Percentiles rank a stretch among this genome's conserved stretches.
These are phyloP conservation scores for Dendryphion nanum DNA, from an alignment of 2,329 filamentous ascomycete species.

Conservation along the genomic window DNA sequence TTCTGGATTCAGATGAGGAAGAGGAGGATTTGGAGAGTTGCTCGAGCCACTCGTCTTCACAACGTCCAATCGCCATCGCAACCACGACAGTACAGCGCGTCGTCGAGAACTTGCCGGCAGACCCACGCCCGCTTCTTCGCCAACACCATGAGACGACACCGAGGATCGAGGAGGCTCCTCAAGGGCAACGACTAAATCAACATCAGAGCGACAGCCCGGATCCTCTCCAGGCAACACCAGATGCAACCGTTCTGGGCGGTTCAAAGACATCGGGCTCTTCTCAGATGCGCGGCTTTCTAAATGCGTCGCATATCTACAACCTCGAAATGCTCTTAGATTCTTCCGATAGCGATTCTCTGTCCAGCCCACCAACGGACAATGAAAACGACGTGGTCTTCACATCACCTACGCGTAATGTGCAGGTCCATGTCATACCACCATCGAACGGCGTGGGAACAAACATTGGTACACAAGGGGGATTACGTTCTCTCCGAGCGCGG, in stretches of 20 bases:
- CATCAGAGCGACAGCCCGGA: conserved; percentile 29
- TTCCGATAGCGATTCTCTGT: conserved; percentile 24
- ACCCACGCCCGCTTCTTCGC: too few relatives aligned
- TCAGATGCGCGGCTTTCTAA: conserved; percentile 7
- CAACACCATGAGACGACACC: too few relatives aligned
- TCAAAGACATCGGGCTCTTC: conserved; percentile 3
- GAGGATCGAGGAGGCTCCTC: background rate
- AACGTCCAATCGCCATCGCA: too few relatives aligned
- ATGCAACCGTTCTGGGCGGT: background rate
- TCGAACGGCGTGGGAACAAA: background rate
- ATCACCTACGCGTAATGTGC: conserved; percentile 21
- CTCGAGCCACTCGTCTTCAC: too few relatives aligned
- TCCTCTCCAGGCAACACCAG: conserved; percentile 21
- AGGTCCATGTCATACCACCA: conserved; percentile 28
- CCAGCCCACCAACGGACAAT: conserved; percentile 17
- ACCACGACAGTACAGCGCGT: too few relatives aligned
- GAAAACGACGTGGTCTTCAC: conserved; percentile 8
- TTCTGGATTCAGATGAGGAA: conserved; percentile 53
- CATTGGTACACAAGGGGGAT: conserved; percentile 12
- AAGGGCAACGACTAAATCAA: background rate
- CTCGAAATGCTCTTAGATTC: conserved; percentile 19
- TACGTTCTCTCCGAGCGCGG: conserved; percentile 42
- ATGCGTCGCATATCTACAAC: conserved; percentile 5
- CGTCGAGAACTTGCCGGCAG: too few relatives aligned
- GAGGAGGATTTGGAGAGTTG: conserved; percentile 35